A percentile compares a stretch with the other conserved stretches of the same genome.
Evolutionary conservation across 306 rosid genomes (phyloP).

Genomic region (Pueraria montana): DNA sequence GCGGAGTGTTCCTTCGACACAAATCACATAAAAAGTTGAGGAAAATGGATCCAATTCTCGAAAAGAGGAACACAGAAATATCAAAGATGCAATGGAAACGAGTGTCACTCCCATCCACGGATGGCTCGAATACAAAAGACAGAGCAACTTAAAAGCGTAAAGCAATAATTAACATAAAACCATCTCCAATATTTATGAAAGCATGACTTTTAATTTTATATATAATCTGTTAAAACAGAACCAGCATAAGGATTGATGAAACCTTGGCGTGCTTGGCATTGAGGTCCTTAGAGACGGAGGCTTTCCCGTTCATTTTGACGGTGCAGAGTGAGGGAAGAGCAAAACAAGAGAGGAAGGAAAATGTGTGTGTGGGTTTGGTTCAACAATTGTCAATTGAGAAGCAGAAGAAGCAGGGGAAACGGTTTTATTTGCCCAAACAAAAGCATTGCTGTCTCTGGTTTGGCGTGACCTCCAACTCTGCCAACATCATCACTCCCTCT

Average conservation of each 20-base stretch:
- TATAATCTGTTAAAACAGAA: not conserved
- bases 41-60: too few species aligned
- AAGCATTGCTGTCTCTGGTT: too few species aligned
- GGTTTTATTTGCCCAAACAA: not conserved
- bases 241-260: not conserved
- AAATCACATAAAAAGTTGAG: too few species aligned
- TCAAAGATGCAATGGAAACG: not conserved
- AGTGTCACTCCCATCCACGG: slow-evolving; percentile 7
- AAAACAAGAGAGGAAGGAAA: slow-evolving; percentile 12
- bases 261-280: slow-evolving; percentile 85
- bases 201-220: not conserved
- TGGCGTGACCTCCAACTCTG: slow-evolving; percentile 26
- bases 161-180: not conserved
- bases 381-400: not conserved
- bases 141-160: not conserved
- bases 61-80: not conserved
- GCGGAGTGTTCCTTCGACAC: too few species aligned
- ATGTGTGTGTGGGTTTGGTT: too few species aligned
- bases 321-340: slow-evolving; percentile 23
- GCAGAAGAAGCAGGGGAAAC: not conserved
- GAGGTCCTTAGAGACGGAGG: slow-evolving; percentile 85
- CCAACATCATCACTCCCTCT: slow-evolving; percentile 37
- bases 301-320: slow-evolving; percentile 76
- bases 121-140: not conserved
- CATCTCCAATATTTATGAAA: not conserved